Percentiles rank a stretch among this genome's conserved stretches.
phyloP scores from a whole-genome alignment of 148 eudicot genomes.

The Nepenthes mirabilis region DNA sequence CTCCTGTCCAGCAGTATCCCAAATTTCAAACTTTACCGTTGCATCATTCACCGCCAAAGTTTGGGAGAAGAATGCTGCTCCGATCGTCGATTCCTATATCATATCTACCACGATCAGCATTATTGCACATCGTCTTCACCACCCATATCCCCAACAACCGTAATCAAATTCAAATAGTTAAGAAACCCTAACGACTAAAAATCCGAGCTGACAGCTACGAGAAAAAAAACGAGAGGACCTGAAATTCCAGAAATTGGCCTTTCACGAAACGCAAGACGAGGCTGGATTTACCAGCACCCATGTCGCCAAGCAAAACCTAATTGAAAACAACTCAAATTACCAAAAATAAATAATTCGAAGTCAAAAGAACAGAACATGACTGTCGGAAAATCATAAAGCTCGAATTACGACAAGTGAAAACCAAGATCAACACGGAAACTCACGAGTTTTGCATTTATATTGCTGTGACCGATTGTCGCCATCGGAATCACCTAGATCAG shows the following conservation, averaged over 20 bases:
- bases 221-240: not conserved
- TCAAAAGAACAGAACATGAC: no score
- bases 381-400: not conserved
- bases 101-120: constrained; percentile 1
- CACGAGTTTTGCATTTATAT: constrained; percentile 78
- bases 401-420: not conserved
- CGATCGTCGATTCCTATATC: constrained; percentile 90
- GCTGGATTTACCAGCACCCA: constrained; percentile 97
- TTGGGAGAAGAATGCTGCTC: constrained; percentile 96
- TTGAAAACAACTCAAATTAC: not conserved
- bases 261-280: constrained; percentile 85
- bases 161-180: not conserved
- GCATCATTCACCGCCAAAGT: constrained; percentile 81
- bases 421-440: constrained; percentile 2
- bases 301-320: constrained; percentile 89
- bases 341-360: no score
- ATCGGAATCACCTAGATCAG: constrained; percentile 12
- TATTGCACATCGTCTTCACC: not conserved
- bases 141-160: not conserved
- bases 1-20: constrained; percentile 98
- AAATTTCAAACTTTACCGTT: constrained; percentile 92
- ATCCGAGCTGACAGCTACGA: no score
- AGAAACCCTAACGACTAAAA: not conserved
- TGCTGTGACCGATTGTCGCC: constrained; percentile 63
- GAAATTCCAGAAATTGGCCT: constrained; percentile 84